A percentile compares a stretch with the other conserved stretches of the same genome.
These are phyloP conservation scores for Bipolaris cookei DNA, from an alignment of 2,329 filamentous ascomycete genomes.

Conservation along the genomic window DNA sequence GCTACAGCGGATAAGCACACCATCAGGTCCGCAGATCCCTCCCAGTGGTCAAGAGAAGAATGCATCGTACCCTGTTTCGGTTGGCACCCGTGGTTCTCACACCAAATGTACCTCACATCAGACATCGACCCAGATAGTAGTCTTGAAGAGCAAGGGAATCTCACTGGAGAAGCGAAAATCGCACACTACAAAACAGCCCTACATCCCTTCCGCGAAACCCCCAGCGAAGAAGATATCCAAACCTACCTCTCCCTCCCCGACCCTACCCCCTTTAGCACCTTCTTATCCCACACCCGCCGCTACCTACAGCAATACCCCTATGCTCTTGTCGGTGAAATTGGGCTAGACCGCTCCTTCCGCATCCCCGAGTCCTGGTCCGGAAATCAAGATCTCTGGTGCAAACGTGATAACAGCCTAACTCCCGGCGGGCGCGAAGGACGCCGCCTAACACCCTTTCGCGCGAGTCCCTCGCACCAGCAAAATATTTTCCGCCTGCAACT, in stretches of 20 bases:
- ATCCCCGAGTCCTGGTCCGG: constrained; percentile 66
- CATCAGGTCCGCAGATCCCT: constrained; percentile 45
- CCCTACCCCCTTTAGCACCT: constrained; percentile 65
- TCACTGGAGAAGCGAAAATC: constrained; percentile 55
- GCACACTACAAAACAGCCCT: constrained; percentile 73
- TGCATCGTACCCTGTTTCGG: constrained; percentile 76
- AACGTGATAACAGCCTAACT: constrained; percentile 61
- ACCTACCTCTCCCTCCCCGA: constrained; percentile 61
- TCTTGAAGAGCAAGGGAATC: constrained; percentile 50
- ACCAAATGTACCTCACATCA: constrained; percentile 66
- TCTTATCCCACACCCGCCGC: constrained; percentile 62
- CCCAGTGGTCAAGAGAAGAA: constrained; percentile 43
- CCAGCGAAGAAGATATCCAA: constrained; percentile 49
- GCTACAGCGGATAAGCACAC: constrained; percentile 64
- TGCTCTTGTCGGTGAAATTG: constrained; percentile 78
- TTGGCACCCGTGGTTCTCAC: constrained; percentile 87
- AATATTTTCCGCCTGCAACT: constrained; percentile 71
- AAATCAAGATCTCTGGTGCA: constrained; percentile 38
- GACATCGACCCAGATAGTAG: neutral
- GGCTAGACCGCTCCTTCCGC: constrained; percentile 77
- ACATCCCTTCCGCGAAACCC: constrained; percentile 50
- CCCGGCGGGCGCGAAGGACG: constrained; percentile 75
- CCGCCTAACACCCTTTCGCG: constrained; percentile 69
- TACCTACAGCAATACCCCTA: constrained; percentile 64
- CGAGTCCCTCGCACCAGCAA: constrained; percentile 72